Conservation (phyloP, 129 eudicot genomes). For the Ambrosia artemisiifolia region DNA sequence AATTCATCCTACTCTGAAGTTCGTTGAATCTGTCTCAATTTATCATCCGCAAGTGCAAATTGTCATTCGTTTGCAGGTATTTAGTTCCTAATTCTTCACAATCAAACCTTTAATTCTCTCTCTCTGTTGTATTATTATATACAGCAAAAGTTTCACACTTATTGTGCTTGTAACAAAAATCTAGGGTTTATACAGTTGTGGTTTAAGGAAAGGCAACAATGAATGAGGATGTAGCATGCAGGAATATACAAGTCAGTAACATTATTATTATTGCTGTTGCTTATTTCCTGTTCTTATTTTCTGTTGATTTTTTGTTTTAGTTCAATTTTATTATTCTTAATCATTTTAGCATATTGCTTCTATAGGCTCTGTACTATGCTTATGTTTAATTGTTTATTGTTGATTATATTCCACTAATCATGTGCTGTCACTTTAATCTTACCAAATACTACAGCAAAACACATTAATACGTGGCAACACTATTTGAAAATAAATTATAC, state of each 20-base stretch:
- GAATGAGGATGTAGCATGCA: slow-evolving; percentile 27
- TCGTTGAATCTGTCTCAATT: too few relatives aligned
- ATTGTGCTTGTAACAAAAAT: background rate
- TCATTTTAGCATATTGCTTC: too few relatives aligned
- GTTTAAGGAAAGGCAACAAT: slow-evolving; percentile 7
- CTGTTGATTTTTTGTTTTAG: slow-evolving; percentile 5
- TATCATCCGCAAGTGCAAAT: too few relatives aligned
- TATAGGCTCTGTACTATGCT: too few relatives aligned
- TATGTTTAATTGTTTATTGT: too few relatives aligned
- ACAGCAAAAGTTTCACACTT: slow-evolving; percentile 4
- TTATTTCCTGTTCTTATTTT: background rate
- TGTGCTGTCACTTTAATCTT: too few relatives aligned
- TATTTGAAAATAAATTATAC: too few relatives aligned
- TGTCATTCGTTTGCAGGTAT: background rate
- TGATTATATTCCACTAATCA: too few relatives aligned
- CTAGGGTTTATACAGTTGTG: slow-evolving; percentile 23
- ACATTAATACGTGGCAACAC: too few relatives aligned
- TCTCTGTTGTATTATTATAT: background rate
- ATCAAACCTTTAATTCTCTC: background rate
- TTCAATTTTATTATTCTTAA: too few relatives aligned
- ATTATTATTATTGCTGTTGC: slow-evolving; percentile 1
- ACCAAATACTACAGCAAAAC: too few relatives aligned
- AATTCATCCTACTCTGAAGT: too few relatives aligned
- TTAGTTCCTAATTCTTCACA: background rate
- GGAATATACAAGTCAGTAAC: slow-evolving; percentile 23